These are phyloP conservation scores for Fusarium albosuccineum DNA, from an alignment of 2,329 filamentous ascomycete genomes.

Conservation along the genomic window DNA sequence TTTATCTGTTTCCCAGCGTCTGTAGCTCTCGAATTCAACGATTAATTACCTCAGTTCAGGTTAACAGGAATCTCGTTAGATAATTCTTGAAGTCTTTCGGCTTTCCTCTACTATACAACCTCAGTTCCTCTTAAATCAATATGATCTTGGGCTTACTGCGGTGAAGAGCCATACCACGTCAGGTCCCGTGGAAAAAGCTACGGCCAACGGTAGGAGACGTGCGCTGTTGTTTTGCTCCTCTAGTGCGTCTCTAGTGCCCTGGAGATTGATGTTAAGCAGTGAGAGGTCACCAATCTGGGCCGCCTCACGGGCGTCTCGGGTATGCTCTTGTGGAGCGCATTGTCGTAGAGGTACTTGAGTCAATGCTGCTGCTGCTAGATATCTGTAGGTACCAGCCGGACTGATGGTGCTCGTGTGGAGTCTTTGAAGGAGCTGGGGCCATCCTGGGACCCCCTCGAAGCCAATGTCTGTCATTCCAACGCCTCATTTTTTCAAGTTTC, in stretches of 20 bases:
- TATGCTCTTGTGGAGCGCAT: constrained; percentile 1
- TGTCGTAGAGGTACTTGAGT: background rate
- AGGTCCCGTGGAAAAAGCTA: too few species aligned
- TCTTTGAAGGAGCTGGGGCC: constrained; percentile 12
- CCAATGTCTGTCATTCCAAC: constrained; percentile 19
- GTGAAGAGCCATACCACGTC: too few species aligned
- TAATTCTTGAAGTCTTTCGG: too few species aligned
- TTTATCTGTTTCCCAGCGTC: too few species aligned
- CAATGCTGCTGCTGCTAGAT: background rate
- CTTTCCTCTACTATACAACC: too few species aligned
- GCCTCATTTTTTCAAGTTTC: constrained; percentile 13
- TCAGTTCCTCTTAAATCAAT: too few species aligned
- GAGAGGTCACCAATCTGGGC: background rate
- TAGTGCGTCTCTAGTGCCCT: constrained; percentile 16
- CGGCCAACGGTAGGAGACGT: constrained; percentile 14
- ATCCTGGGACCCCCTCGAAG: constrained; percentile 5
- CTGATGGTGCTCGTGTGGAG: constrained; percentile 5
- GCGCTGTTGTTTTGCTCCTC: constrained; percentile 36
- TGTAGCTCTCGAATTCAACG: too few species aligned
- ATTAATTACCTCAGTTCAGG: too few species aligned
- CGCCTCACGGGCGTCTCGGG: background rate
- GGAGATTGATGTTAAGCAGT: background rate
- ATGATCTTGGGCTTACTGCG: too few species aligned
- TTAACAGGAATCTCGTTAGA: too few species aligned
- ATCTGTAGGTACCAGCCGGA: constrained; percentile 1